Evolutionary conservation across 164 flowering plant species (phyloP).

Genomic region (Sedum album): DNA sequence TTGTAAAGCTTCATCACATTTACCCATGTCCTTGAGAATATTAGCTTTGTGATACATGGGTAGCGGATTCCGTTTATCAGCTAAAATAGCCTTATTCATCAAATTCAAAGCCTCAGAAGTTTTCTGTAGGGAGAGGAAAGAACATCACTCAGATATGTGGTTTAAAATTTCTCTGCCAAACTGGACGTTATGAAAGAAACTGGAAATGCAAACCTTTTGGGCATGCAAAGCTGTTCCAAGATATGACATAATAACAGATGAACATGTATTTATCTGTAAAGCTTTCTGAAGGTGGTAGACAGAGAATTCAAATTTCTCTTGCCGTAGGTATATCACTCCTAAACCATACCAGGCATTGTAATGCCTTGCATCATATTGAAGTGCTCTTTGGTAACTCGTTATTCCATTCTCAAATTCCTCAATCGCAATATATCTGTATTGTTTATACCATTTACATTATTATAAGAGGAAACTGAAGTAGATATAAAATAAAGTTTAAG

Average conservation of each 20-base stretch:
- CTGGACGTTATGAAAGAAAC: too few species aligned
- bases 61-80: conserved; percentile 93
- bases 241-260: conserved; percentile 94
- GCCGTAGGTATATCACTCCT: conserved; percentile 87
- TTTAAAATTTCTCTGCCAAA: too few species aligned
- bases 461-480: not conserved
- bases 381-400: conserved; percentile 84
- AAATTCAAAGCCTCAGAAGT: conserved; percentile 69
- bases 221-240: conserved; percentile 92
- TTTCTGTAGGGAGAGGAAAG: conserved; percentile 66
- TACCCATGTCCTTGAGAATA: conserved; percentile 64
- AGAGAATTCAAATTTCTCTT: conserved; percentile 89
- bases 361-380: conserved; percentile 72
- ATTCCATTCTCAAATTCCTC: conserved; percentile 97
- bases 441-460: not conserved
- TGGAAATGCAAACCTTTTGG: too few species aligned
- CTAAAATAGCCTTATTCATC: conserved; percentile 79
- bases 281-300: conserved; percentile 95
- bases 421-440: conserved; percentile 65
- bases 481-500: not conserved
- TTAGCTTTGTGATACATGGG: conserved; percentile 96
- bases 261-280: conserved; percentile 68
- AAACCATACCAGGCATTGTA: conserved; percentile 98
- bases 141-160: too few species aligned
- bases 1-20: conserved; percentile 63